Evolutionary conservation across 176 grass and related monocot genomes (phyloP).

Genomic region (Oryza meyeriana): DNA sequence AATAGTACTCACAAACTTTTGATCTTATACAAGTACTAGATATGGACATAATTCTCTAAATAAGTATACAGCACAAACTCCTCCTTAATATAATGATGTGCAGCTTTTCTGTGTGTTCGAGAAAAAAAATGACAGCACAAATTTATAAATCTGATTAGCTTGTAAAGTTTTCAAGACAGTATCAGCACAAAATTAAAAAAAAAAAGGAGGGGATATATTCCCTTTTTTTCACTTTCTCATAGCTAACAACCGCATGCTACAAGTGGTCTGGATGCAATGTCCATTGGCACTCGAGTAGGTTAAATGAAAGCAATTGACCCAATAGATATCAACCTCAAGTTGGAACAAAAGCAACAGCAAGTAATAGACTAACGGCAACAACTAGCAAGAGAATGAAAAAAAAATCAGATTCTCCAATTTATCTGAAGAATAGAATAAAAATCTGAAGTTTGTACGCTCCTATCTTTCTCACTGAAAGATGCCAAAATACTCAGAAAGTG

Average conservation of each 20-base stretch:
- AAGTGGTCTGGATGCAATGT: conserved; percentile 8
- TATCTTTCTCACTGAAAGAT: neutral
- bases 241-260: neutral
- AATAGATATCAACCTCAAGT: neutral
- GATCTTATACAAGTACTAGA: neutral
- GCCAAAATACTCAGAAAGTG: conserved; percentile 29
- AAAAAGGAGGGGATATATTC: neutral
- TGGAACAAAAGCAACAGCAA: neutral
- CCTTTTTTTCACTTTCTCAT: neutral
- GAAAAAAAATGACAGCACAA: neutral
- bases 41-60: neutral
- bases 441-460: neutral
- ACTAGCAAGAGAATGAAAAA: neutral
- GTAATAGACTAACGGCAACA: neutral
- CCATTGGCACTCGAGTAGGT: neutral
- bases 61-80: too few relatives aligned
- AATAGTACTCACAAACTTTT: neutral
- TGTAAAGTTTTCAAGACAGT: neutral
- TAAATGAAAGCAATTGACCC: neutral
- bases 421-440: neutral
- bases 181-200: neutral
- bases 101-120: too few relatives aligned
- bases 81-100: too few relatives aligned
- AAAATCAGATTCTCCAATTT: neutral
- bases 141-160: neutral